Conservation (phyloP, 163 green algal genomes). For the Volvox carteri region DNA sequence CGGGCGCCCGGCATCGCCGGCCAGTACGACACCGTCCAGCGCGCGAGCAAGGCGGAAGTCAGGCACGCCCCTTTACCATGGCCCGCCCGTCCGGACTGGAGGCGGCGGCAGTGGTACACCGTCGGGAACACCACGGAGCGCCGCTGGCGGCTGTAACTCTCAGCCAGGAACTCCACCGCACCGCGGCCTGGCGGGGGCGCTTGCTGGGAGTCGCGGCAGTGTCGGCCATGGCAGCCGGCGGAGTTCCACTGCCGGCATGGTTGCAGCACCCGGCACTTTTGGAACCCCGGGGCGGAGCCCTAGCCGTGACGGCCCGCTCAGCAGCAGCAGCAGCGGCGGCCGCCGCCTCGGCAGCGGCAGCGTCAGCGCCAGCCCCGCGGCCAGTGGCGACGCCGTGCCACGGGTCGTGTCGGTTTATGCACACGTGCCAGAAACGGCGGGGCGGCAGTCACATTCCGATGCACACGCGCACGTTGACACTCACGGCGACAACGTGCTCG, state of each 20-base stretch:
- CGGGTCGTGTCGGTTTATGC: background rate
- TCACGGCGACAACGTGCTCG: constrained; percentile 1
- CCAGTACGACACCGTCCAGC: background rate
- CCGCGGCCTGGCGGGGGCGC: background rate
- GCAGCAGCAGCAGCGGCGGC: background rate
- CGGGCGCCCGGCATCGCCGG: background rate
- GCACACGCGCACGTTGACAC: constrained; percentile 14
- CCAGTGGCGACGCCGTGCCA: background rate
- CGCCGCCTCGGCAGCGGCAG: background rate
- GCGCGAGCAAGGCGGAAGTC: background rate
- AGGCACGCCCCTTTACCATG: background rate
- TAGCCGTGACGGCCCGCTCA: background rate
- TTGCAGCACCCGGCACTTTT: background rate
- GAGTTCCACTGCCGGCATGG: background rate
- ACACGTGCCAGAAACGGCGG: background rate
- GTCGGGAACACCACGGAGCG: background rate
- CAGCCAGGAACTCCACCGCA: constrained; percentile 31
- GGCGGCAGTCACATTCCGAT: background rate
- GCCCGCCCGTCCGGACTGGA: background rate
- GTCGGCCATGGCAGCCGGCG: background rate
- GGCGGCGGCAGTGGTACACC: background rate
- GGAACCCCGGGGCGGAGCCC: background rate
- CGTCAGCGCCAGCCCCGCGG: background rate
- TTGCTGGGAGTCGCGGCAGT: background rate
- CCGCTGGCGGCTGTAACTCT: background rate